A percentile compares a stretch with the other conserved stretches of the same genome.
These are phyloP conservation scores for Cladophialophora psammophila DNA, from an alignment of 2,329 filamentous ascomycete species.

Conservation along the genomic window DNA sequence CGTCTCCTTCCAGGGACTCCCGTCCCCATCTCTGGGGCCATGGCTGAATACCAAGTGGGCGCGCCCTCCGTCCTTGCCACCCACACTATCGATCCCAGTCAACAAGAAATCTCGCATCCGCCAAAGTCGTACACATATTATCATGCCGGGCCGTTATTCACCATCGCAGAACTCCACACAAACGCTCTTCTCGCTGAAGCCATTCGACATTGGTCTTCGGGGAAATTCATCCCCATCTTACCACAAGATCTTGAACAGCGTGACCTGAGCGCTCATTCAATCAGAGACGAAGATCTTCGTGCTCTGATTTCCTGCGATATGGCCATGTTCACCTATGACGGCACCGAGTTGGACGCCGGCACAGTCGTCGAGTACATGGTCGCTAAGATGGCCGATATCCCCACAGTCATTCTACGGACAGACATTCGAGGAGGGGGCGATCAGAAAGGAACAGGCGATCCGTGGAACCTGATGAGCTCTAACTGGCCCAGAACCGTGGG, in stretches of 20 bases:
- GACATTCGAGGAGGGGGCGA: conserved; percentile 41
- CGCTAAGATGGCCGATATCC: conserved; percentile 41
- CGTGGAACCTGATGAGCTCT: conserved; percentile 42
- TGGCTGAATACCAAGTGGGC: background rate
- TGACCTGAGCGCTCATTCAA: conserved; percentile 38
- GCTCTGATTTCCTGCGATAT: conserved; percentile 39
- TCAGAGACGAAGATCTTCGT: conserved; percentile 40
- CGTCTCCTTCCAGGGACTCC: background rate
- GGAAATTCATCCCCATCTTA: conserved; percentile 39
- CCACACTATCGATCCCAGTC: conserved; percentile 22
- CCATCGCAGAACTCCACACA: conserved; percentile 40
- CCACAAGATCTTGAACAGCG: conserved; percentile 41
- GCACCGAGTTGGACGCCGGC: conserved; percentile 40
- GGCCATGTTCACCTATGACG: conserved; percentile 41
- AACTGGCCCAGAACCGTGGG: conserved; percentile 38
- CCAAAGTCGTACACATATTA: conserved; percentile 40
- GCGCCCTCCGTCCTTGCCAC: conserved; percentile 27
- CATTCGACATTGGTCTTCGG: conserved; percentile 32
- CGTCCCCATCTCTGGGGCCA: background rate
- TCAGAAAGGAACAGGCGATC: conserved; percentile 34
- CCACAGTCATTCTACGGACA: conserved; percentile 39
- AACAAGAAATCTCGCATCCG: conserved; percentile 25
- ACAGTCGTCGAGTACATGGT: conserved; percentile 42
- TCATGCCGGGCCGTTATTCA: conserved; percentile 41
- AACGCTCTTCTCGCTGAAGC: conserved; percentile 37